Evolutionary conservation across 306 rosid species (phyloP).

Genomic region (Prunus mongolica): DNA sequence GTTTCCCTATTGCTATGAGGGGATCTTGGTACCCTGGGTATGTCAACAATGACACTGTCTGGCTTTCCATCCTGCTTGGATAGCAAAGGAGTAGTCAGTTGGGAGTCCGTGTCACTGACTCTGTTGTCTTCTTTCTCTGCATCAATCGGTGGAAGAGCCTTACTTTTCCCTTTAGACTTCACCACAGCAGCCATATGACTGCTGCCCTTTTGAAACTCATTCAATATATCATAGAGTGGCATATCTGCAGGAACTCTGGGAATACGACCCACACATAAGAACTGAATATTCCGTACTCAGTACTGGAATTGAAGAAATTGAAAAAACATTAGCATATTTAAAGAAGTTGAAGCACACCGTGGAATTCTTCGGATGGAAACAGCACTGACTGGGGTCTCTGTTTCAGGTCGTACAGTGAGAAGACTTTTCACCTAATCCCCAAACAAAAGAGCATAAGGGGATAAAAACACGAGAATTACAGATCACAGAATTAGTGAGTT

Average conservation of each 20-base stretch:
- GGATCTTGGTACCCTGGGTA: conserved; percentile 53
- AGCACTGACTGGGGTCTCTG: conserved; percentile 92
- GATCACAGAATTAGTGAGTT: neutral
- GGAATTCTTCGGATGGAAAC: conserved; percentile 94
- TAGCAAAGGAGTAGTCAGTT: conserved; percentile 70
- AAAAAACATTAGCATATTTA: conserved; percentile 7
- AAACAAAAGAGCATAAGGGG: conserved; percentile 10
- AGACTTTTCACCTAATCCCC: conserved; percentile 83
- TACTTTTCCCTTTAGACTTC: conserved; percentile 59
- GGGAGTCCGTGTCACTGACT: conserved; percentile 29
- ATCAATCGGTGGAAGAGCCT: conserved; percentile 30
- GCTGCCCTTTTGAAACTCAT: conserved; percentile 96
- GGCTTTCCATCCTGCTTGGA: conserved; percentile 39
- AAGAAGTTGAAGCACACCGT: conserved; percentile 48
- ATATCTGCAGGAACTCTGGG: conserved; percentile 94
- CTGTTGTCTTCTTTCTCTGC: conserved; percentile 47
- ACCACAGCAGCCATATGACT: conserved; percentile 99
- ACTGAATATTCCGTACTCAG: conserved; percentile 15
- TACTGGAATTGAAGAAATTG: conserved; percentile 4
- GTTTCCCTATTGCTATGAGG: conserved; percentile 27
- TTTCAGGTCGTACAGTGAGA: conserved; percentile 95
- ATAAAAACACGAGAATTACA: conserved; percentile 1
- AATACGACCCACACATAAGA: conserved; percentile 25
- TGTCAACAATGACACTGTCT: conserved; percentile 55
- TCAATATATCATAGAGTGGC: conserved; percentile 95